Evolutionary conservation across 108 stramenopile species (phyloP), one percentile per base, ranked within the genome.

Genomic region (Chaetoceros tenuissimus): DNA sequence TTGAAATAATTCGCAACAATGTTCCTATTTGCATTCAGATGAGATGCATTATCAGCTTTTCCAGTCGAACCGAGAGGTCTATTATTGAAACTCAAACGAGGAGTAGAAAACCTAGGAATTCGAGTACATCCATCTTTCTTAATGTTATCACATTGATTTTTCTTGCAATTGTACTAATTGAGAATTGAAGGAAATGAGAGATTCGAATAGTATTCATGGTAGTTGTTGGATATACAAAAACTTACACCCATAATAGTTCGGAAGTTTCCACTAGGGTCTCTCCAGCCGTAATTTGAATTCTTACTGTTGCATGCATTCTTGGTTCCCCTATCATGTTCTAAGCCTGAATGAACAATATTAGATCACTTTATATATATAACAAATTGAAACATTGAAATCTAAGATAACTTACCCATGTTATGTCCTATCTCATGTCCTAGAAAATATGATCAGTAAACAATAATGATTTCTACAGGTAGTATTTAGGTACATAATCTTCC

Each of bases 231-330:
- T n/a, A n/a, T n/a, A n/a, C n/a, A n/a, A n/a, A n/a, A n/a, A n/a
- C n/a, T n/a, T n/a, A n/a, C n/a, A n/a, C n/a, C 52, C 62, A 63
- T 43, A 31, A 63, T 63, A 10, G 62, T 53, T 17, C 62, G 52
- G 24, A 63, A 63, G 1, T 1, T 21, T 40, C 26, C 53, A 1
- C 19, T 8, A 13, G 62, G 62, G 45, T 63, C 62, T 13, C 49
- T 28, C 3, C 30, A 63, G 17, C 53, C 62, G 43, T 49, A 63
- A 22, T 63, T 53, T 24, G 40, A 44, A 0, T 25, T 3, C 17
- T 17, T 20, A 2, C 30, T 21, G 18, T 23, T 24, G n/a, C 58
- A 59, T 18, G 29, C 58, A 25, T 20, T 46, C 19, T 3, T 29
- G 3, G 53, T 21, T 18, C 19, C 19, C 5, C 29, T 3, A 29